Evolutionary conservation across 768 basidiomycete species (phyloP), one percentile per base, ranked within the genome.

Genomic region (Boletus vinaceobasis): DNA sequence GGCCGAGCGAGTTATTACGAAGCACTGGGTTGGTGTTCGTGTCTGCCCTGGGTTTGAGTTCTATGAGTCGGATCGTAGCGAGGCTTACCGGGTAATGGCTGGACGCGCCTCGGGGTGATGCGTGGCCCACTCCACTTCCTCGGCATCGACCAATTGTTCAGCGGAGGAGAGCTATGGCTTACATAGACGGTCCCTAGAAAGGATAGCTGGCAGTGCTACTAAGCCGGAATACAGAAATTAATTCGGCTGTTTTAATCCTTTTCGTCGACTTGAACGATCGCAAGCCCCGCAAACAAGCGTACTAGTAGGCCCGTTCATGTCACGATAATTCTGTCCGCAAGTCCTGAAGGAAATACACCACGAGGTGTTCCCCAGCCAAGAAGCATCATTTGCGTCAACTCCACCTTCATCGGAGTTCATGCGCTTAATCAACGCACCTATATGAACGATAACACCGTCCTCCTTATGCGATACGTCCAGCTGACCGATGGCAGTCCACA

Each of bases 31-130:
- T 23, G 67, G 59, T 15, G 50, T 72, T 55, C 71, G 72, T 58
- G 82, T 80, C 57, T 79, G 75, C 61, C 51, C 82, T 31, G 67
- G 69, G 29, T 78, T 84, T 50, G 53, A 64, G n/a, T 79, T 75
- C 74, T 76, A 79, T 65, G 79, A 83, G 55, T 79, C 80, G 19
- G 80, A 81, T 66, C 68, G 79, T 54, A 75, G 74, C 23, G 65
- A 77, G 47, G 77, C 78, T 1, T 67, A 79, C 48, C 71, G 72
- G 56, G 75, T 65, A 19, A 79, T 83, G 48, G 75, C 75, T 29
- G 65, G 73, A 51, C 82, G 19, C 61, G 35, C 58, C 53, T 67
- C 68, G 63, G 68, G 33, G 50, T 48, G 56, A 57, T 43, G 67
- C n/a, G 67, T 68, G 60, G 60, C 65, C 59, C 62, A 21, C 52